Evolutionary conservation across 2,329 filamentous ascomycete genomes (phyloP), one percentile per base, ranked within the genome.

Genomic region (Hypocreales sp.): DNA sequence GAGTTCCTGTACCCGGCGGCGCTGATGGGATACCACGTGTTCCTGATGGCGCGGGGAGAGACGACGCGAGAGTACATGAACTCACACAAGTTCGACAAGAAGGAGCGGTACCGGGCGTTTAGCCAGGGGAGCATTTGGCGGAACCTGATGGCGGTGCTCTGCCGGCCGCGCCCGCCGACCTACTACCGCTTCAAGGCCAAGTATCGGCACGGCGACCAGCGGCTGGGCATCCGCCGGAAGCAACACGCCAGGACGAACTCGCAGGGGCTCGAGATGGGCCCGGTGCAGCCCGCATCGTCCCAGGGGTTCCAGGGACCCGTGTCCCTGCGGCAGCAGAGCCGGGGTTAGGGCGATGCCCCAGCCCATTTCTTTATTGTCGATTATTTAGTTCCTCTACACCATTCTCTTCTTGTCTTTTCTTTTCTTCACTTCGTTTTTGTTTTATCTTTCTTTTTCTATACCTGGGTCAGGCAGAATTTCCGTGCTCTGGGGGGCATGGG

Each of bases 11-110:
- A 98, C 50, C 87, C 87, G 1, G 69, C 76, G 22, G 81, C 83
- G 23, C 60, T 98, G 5, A 81, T 75, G 60, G 68, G 70, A 14
- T 98, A 98, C 49, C 90, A 98, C 53, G 48, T 95, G 25, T 94
- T 92, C 56, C 64, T 98, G 23, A 83, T 92, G 57, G 79, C 73
- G 6, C 68, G 87, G 18, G 90, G 87, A 26, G 87, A 98, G 59
- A 98, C 87, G 1, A 98, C 90, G 1, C 68, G 90, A 40, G 90
- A 98, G 53, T 94, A 93, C 50, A 72, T 98, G 37, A 93, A 92
- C 54, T 86, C 80, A 5, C 83, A 93, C 54, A 95, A 95, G 52
- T 95, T 98, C 48, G 60, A 78, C 36, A 92, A 90, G 56, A 78
- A 79, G 41, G 87, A 98, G 48, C 73, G 90, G 9, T 92, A 93